These are phyloP conservation scores for Colletotrichum orbiculare DNA, from an alignment of 2,329 filamentous ascomycete species.

Conservation along the genomic window DNA sequence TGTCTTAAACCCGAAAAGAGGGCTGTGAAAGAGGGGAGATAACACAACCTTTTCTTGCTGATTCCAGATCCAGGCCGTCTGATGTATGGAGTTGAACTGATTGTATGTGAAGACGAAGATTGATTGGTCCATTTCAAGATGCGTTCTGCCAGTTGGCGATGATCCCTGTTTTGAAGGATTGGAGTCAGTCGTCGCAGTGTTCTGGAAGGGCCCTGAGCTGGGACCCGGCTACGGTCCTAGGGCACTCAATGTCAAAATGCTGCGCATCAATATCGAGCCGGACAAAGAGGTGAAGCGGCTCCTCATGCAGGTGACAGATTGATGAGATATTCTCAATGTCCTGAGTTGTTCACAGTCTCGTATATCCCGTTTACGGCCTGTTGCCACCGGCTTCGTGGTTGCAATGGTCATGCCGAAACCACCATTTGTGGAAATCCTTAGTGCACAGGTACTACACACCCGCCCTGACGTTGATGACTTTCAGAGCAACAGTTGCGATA, in stretches of 20 bases:
- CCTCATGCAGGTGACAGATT: no score
- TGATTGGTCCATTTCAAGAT: slow-evolving; percentile 23
- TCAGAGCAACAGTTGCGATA: slow-evolving; percentile 9
- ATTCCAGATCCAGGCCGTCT: slow-evolving; percentile 25
- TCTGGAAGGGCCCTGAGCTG: no score
- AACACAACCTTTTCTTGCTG: background rate
- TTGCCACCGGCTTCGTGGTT: no score
- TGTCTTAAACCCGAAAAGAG: slow-evolving; percentile 20
- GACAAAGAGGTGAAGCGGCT: background rate
- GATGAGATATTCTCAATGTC: no score
- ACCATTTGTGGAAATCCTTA: no score
- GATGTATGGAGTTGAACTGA: slow-evolving; percentile 23
- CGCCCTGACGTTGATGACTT: no score
- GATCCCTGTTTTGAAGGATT: background rate
- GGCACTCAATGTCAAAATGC: background rate
- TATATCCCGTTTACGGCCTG: no score
- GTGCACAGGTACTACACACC: no score
- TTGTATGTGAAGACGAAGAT: background rate
- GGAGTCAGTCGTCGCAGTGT: no score
- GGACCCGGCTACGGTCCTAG: no score
- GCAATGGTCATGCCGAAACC: no score
- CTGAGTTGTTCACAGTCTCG: no score
- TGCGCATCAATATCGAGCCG: slow-evolving; percentile 11
- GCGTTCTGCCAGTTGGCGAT: slow-evolving; percentile 12
- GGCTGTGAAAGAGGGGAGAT: slow-evolving; percentile 25